Evolutionary conservation across 2,329 filamentous ascomycete species (phyloP).

Genomic region (Chalaropsis thielavioides): DNA sequence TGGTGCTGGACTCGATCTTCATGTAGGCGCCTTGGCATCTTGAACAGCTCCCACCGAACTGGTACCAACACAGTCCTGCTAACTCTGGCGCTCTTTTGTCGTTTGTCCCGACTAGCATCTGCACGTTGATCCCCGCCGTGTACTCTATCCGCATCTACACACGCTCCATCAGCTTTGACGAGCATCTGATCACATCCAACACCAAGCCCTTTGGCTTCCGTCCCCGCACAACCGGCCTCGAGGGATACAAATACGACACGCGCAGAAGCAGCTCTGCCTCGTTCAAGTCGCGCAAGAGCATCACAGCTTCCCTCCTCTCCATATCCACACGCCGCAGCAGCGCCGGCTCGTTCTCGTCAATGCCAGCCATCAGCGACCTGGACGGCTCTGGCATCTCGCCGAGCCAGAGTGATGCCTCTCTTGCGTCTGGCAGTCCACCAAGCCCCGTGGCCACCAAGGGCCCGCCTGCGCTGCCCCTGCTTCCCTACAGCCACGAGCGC

Average conservation of each 20-base stretch:
- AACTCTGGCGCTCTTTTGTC: not conserved
- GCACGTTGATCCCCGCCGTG: slow-evolving; percentile 30
- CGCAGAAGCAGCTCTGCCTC: slow-evolving; percentile 16
- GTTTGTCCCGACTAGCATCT: slow-evolving; percentile 24
- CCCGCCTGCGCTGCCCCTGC: slow-evolving; percentile 20
- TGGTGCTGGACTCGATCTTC: slow-evolving; percentile 34
- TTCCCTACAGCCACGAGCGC: slow-evolving; percentile 31
- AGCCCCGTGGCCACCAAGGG: not conserved
- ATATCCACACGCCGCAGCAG: slow-evolving; percentile 7
- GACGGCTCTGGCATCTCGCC: not conserved
- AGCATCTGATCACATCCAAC: slow-evolving; percentile 36
- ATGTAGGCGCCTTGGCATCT: slow-evolving; percentile 29
- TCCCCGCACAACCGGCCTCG: slow-evolving; percentile 17
- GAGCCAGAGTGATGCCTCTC: no score
- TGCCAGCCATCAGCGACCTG: not conserved
- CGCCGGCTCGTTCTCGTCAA: slow-evolving; percentile 5
- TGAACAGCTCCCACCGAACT: not conserved
- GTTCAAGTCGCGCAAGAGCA: not conserved
- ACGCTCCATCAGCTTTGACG: slow-evolving; percentile 34
- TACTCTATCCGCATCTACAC: slow-evolving; percentile 36
- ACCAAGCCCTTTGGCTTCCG: slow-evolving; percentile 35
- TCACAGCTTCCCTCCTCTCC: not conserved
- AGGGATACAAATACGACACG: slow-evolving; percentile 21
- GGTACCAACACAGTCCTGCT: not conserved
- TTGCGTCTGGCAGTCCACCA: not conserved